Conservation (phyloP, 495 filamentous ascomycete species). For the Cercophora sp. region DNA sequence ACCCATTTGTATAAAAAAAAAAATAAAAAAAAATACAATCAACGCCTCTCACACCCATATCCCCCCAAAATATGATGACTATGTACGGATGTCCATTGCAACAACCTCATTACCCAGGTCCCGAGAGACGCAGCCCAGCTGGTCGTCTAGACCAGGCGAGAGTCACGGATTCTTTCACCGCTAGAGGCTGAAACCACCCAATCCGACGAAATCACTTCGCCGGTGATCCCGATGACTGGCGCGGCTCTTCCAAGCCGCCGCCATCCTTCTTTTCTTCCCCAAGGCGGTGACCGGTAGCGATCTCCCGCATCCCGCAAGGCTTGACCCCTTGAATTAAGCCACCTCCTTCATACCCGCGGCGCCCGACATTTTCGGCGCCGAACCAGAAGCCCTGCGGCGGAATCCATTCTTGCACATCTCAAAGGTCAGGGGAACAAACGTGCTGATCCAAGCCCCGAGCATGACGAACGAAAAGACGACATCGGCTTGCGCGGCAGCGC, state of each 20-base stretch:
- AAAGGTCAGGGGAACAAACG: slow-evolving; percentile 29
- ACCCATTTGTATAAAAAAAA: too few species aligned
- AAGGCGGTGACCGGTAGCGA: neutral
- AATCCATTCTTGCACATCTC: slow-evolving; percentile 37
- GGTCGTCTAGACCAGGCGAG: slow-evolving; percentile 9
- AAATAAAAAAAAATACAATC: neutral
- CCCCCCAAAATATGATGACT: too few species aligned
- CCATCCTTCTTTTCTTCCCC: too few species aligned
- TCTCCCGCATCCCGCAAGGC: neutral
- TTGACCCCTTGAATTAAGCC: neutral
- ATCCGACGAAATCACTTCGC: neutral
- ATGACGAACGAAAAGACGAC: slow-evolving; percentile 43
- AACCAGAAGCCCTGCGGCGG: slow-evolving; percentile 23
- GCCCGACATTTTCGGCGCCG: slow-evolving; percentile 1
- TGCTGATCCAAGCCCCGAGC: slow-evolving; percentile 42
- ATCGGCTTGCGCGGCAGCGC: slow-evolving; percentile 44
- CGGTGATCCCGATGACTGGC: neutral
- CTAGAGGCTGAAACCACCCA: neutral
- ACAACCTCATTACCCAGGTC: neutral
- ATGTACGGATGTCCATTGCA: too few species aligned
- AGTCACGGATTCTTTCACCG: too few species aligned
- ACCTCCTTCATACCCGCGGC: neutral
- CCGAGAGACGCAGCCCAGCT: slow-evolving; percentile 12
- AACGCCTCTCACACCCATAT: neutral
- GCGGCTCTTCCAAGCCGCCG: slow-evolving; percentile 12